A percentile compares a stretch with the other conserved stretches of the same genome.
These are phyloP conservation scores for Trichoderma asperellum DNA, from an alignment of 2,329 filamentous ascomycete genomes.

Conservation along the genomic window DNA sequence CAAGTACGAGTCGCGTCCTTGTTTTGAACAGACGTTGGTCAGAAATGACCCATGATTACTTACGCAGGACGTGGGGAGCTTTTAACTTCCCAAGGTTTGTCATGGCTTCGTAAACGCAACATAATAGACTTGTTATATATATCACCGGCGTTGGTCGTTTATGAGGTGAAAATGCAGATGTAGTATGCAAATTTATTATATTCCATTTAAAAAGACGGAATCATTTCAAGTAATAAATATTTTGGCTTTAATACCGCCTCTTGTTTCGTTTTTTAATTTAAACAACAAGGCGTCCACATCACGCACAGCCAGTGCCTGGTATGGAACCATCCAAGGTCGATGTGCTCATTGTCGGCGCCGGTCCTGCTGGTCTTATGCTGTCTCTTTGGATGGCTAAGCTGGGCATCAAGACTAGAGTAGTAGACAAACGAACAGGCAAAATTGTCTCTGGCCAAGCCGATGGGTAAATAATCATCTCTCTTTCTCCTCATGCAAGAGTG, in stretches of 20 bases:
- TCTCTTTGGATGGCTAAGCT: conserved; percentile 49
- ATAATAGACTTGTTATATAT: neutral
- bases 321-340: conserved; percentile 34
- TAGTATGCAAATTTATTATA: neutral
- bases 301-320: neutral
- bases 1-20: neutral
- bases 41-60: conserved; percentile 26
- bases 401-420: conserved; percentile 47
- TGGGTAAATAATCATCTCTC: conserved; percentile 35
- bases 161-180: neutral
- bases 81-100: neutral
- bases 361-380: conserved; percentile 48
- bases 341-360: conserved; percentile 48
- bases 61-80: neutral
- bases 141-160: neutral
- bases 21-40: neutral
- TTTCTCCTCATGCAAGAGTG: neutral
- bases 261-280: neutral
- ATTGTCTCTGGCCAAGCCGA: conserved; percentile 49
- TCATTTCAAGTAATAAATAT: neutral
- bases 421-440: conserved; percentile 49
- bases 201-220: neutral
- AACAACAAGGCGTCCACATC: neutral
- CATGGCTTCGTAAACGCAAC: conserved; percentile 4
- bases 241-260: neutral